Evolutionary conservation across 352 stramenopile species (phyloP), one percentile per base, ranked within the genome.

Genomic region (Phytopythium montanum): DNA sequence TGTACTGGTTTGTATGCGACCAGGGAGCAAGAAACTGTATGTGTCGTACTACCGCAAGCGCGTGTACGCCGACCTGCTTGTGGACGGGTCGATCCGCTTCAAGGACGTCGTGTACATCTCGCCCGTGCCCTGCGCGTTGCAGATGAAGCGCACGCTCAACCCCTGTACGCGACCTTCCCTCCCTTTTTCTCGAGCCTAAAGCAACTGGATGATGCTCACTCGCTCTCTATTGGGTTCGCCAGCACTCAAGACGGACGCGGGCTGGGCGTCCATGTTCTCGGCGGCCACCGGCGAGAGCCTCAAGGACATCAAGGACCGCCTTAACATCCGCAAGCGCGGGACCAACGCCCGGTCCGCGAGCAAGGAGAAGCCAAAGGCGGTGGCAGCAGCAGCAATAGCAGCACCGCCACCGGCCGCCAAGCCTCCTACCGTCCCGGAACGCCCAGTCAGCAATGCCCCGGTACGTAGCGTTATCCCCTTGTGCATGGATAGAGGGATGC

Each of bases 91-190:
- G 25, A 90, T 92, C 70, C 76, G 73, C 57, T 92, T 88, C 60
- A 84, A 92, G 59, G 79, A 88, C 65, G 66, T 75, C 28, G 65
- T 90, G n/a, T 92, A 88, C 73, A 84, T 78, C 64, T 89, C 79
- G 2, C 80, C 80, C 16, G 73, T 89, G 46, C 74, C 82, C 16
- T 87, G 81, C 25, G 80, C 82, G 49, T 58, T 92, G 36, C 80
- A 89, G 54, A 92, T 92, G 82, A 92, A 92, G 69, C 82, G 82
- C 50, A 84, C 80, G 56, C 68, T 92, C 4, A 92, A 92, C 58
- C 82, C 82, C 26, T 83, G 78, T 85, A 76, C 52, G 76, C 63
- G 31, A 6, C 39, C 48, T 6, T 10, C 12, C 31, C 31, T 36
- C 7, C 2, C n/a, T n/a, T n/a, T n/a, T n/a, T n/a, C n/a, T n/a